These are phyloP conservation scores for Blastobotrys illinoisensis DNA, from an alignment of 1,139 yeast species.

Conservation along the genomic window DNA sequence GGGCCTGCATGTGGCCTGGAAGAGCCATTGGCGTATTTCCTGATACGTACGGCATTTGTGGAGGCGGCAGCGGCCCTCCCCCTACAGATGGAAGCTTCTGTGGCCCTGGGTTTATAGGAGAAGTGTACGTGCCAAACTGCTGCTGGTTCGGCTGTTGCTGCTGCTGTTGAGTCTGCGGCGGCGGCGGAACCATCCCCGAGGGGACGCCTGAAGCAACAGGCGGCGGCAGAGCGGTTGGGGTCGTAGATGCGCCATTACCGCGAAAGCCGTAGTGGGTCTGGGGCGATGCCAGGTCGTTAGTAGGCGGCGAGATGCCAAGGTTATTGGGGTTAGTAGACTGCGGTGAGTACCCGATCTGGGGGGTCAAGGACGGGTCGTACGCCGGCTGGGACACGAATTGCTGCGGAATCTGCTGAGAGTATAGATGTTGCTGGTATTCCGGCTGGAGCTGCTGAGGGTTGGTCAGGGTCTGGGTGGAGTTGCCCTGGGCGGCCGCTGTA, in stretches of 20 bases:
- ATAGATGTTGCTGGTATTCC: not conserved
- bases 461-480: not conserved
- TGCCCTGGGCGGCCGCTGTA: not conserved
- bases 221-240: not conserved
- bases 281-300: not conserved
- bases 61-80: constrained; percentile 3
- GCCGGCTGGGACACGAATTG: not conserved
- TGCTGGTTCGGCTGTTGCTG: constrained; percentile 1
- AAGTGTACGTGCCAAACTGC: not conserved
- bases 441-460: not conserved
- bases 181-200: not conserved
- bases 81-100: not conserved
- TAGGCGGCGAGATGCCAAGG: not conserved
- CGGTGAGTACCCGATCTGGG: not conserved
- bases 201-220: not conserved
- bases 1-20: not conserved
- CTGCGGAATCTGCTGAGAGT: not conserved
- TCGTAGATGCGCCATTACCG: not conserved
- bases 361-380: not conserved
- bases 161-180: not conserved
- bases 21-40: not conserved
- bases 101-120: not conserved
- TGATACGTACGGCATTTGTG: not conserved
- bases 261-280: not conserved
- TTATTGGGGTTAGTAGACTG: not conserved